A percentile compares a stretch with the other conserved stretches of the same genome.
Evolutionary conservation across 306 rosid genomes (phyloP).

Genomic region (Acacia melanoxylon): DNA sequence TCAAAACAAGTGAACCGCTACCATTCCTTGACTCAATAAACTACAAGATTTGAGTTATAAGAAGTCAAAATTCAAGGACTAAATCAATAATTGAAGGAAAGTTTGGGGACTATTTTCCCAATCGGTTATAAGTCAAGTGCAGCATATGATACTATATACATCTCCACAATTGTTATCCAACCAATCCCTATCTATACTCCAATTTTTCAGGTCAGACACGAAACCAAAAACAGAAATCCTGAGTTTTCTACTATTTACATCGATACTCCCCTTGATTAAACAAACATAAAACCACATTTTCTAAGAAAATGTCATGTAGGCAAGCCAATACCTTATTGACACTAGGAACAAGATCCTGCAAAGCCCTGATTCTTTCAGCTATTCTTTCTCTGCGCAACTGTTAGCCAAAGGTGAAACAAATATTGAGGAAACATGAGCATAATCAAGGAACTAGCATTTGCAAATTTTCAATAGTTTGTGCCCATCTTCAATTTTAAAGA

Average conservation of each 20-base stretch:
- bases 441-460: neutral
- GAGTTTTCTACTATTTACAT: neutral
- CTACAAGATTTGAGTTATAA: no score
- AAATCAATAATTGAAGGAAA: neutral
- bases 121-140: neutral
- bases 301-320: slow-evolving; percentile 21
- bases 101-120: neutral
- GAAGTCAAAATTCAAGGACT: neutral
- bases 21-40: neutral
- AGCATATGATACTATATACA: slow-evolving; percentile 1
- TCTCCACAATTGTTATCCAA: neutral
- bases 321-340: slow-evolving; percentile 69
- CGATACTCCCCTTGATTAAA: slow-evolving; percentile 1
- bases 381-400: slow-evolving; percentile 99
- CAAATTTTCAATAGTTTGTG: neutral
- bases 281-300: slow-evolving; percentile 21
- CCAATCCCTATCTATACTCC: neutral
- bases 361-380: slow-evolving; percentile 96
- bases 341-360: slow-evolving; percentile 96
- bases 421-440: neutral
- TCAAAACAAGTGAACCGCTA: no score
- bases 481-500: slow-evolving; percentile 10
- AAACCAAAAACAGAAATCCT: neutral
- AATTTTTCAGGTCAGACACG: slow-evolving; percentile 2
- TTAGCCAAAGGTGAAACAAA: slow-evolving; percentile 24